Evolutionary conservation across 768 basidiomycete genomes (phyloP), one percentile per base, ranked within the genome.

Genomic region (Lentinus tigrinus): DNA sequence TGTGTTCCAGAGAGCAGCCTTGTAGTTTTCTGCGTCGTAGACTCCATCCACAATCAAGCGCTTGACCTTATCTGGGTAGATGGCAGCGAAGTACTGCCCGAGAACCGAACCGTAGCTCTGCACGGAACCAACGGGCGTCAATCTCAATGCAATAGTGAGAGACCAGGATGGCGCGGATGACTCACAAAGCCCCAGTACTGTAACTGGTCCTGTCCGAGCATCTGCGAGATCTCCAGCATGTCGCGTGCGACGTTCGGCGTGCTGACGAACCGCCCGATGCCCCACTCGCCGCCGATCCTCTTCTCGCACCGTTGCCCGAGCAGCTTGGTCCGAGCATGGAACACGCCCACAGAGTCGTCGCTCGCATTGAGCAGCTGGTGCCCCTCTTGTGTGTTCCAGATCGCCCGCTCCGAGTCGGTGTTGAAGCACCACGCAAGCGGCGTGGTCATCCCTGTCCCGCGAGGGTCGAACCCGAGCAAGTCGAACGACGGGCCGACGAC

Each of bases 21-120:
- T 51, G 56, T 67, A 67, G 58, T 65, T 63, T 17, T 67, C 48
- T 1, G 58, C 57, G 57, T 72, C 69, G 14, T 52, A 62, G 5
- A 72, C 69, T 38, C 72, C 72, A 52, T 73, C 72, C 21, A 73
- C 62, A 27, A 71, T 58, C 3, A 73, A n/a, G 1, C 70, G 64
- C 31, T 63, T 70, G 10, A 73, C 62, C 46, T 73, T 65, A 57
- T 72, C 66, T 6, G 72, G 72, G 55, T 68, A 72, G 62, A 72
- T 71, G 1, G 71, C 62, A 0, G 71, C 60, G 55, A 66, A 73
- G 49, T 65, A 62, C 46, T 65, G 63, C 13, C 71, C 70, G n/a
- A 53, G 52, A 24, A 60, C 24, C 11, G 58, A 49, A 1, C 59
- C 59, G 44, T 65, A 65, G 44, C 63, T 65, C 63, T 65, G 42